phyloP scores from a whole-genome alignment of 768 basidiomycete genomes.

The Mycena crocata region DNA sequence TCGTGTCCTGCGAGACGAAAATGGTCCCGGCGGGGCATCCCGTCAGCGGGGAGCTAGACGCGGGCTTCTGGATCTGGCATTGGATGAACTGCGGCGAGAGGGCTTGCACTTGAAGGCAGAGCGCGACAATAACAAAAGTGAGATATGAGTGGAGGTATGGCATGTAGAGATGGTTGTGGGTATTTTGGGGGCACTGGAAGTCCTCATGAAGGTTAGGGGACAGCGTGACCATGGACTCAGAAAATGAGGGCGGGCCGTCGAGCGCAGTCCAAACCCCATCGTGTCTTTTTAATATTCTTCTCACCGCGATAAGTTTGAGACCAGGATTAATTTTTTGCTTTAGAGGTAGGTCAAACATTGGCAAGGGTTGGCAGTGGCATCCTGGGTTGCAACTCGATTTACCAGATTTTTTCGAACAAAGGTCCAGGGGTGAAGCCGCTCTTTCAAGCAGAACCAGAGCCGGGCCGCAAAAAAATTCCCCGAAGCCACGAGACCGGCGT shows the following conservation, averaged over 20 bases:
- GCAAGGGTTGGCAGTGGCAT: too few relatives aligned
- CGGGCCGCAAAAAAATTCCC: neutral
- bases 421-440: too few relatives aligned
- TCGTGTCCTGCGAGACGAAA: constrained; percentile 62
- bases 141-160: constrained; percentile 2
- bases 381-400: too few relatives aligned
- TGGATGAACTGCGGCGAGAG: constrained; percentile 59
- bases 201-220: neutral
- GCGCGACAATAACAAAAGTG: neutral
- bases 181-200: neutral
- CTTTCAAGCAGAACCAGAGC: neutral
- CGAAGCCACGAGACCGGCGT: constrained; percentile 2
- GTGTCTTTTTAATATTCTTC: too few relatives aligned
- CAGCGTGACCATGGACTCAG: constrained; percentile 21
- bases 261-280: too few relatives aligned
- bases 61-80: constrained; percentile 66
- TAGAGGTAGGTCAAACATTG: too few relatives aligned
- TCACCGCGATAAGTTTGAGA: too few relatives aligned
- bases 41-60: constrained; percentile 52
- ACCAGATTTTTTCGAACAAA: too few relatives aligned
- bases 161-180: constrained; percentile 6
- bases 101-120: constrained; percentile 31
- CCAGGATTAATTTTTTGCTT: too few relatives aligned
- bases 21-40: constrained; percentile 71
- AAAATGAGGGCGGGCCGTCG: constrained; percentile 16